Base-by-base conservation (phyloP, 2,329 filamentous ascomycete genomes). In the Microsporum canis region DNA sequence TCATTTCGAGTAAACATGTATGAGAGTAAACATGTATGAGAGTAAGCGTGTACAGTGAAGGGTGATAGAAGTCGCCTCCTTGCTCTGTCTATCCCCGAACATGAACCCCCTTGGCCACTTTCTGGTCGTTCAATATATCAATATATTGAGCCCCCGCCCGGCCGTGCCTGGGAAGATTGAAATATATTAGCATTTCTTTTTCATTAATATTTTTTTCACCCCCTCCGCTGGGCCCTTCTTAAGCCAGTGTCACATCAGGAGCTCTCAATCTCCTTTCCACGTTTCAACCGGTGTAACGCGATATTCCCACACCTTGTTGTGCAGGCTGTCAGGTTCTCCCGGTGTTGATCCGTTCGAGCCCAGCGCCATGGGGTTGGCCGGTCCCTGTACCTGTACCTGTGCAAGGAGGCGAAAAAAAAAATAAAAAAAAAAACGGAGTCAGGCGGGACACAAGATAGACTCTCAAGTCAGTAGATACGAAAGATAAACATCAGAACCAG, bases 401-500 rank as follows among this genome's bases (percentile, higher is more conserved):
- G 17, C 17, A 23, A 23, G 17, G 17, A 23, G 17, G 17, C 17
- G 17, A 23, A 23, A 23, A 23, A 23, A 23, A 23, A 23, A 23
- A n/a, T n/a, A n/a, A 1, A 23, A 23, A 23, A 23, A 23, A 23
- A 23, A 23, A 23, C 17, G 17, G 17, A 23, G 17, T 23, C 17
- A 23, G 17, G 17, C 17, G 17, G 17, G 17, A 23, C 17, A 23
- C 17, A 23, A 23, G 17, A 23, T 23, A 23, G 17, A 23, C 17
- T 23, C 17, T 23, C 17, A 23, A 23, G 17, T 43, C 17, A 14
- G 10, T 43, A 17, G 39, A 43, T 53, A 58, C 6, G n/a, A 43
- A 14, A 23, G 14, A 5, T 43, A 41, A 14, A 5, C 8, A 2
- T 73, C 68, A 78, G 62, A 78, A 78, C 76, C 76, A 79, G 60